Conservation (phyloP, 2,329 filamentous ascomycete species). For the Calonectria leucothoes region DNA sequence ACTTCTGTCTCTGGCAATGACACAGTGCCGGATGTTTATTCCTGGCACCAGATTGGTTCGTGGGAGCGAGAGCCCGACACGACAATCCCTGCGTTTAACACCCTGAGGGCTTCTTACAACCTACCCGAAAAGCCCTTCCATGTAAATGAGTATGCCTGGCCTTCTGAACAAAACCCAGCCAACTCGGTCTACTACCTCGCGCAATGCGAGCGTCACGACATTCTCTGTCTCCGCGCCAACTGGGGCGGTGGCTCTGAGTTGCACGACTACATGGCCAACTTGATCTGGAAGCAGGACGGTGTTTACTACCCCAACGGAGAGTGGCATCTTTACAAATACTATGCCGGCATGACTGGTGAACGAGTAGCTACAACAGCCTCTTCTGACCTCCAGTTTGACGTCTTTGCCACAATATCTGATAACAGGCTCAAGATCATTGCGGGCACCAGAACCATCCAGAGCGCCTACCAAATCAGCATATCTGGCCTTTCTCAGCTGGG, state of each 20-base stretch:
- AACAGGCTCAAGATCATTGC: not conserved
- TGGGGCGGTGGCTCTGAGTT: not conserved
- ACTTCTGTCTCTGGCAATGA: not conserved
- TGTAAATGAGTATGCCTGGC: constrained; percentile 1
- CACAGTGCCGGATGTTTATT: not conserved
- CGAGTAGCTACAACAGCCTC: not conserved
- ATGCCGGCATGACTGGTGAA: not conserved
- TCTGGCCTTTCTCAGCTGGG: not conserved
- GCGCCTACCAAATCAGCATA: not conserved
- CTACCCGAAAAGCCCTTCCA: not conserved
- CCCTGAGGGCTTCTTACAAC: not conserved
- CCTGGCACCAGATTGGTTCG: constrained; percentile 6
- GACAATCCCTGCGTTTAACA: not conserved
- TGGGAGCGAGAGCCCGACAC: constrained; percentile 2
- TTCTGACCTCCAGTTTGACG: not conserved
- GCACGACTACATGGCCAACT: not conserved
- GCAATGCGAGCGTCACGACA: not conserved
- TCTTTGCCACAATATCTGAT: not conserved
- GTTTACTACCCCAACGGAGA: not conserved
- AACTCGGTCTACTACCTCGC: not conserved
- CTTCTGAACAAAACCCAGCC: not conserved
- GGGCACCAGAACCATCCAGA: not conserved
- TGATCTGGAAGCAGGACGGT: not conserved
- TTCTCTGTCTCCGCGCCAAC: not conserved
- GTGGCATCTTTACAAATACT: not conserved